A percentile compares a stretch with the other conserved stretches of the same genome.
Conservation (phyloP, 768 basidiomycete species). For the Mycena albidolilacea region DNA sequence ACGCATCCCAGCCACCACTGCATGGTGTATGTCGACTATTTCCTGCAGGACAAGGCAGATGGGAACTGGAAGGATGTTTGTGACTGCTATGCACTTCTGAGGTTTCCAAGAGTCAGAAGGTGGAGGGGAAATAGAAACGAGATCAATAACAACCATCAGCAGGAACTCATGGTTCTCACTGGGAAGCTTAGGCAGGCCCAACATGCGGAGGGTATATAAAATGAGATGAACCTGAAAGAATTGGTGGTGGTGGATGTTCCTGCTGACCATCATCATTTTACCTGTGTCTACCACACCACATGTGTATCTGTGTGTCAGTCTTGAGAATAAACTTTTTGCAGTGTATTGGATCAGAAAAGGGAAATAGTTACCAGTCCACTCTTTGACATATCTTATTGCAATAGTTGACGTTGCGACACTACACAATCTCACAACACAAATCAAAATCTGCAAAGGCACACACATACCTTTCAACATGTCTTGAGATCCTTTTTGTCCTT, state of each 20-base stretch:
- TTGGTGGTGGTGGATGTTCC: constrained; percentile 27
- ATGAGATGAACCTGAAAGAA: constrained; percentile 14
- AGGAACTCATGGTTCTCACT: constrained; percentile 18
- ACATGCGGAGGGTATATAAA: constrained; percentile 6
- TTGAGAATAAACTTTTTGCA: background rate
- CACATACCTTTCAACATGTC: constrained; percentile 8
- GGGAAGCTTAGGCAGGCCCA: constrained; percentile 19
- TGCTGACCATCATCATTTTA: background rate
- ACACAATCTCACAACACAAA: background rate
- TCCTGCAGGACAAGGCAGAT: constrained; percentile 14
- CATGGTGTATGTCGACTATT: constrained; percentile 10
- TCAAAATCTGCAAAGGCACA: background rate
- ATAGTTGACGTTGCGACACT: constrained; percentile 22
- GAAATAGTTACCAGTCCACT: constrained; percentile 5
- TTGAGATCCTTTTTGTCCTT: background rate
- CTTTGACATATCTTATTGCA: constrained; percentile 17
- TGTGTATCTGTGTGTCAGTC: constrained; percentile 8
- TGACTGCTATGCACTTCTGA: constrained; percentile 3
- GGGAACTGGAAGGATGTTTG: constrained; percentile 14
- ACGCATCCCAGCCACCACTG: background rate
- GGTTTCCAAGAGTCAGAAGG: background rate
- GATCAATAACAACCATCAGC: constrained; percentile 21
- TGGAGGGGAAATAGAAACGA: background rate
- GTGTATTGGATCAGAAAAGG: background rate
- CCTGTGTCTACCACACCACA: background rate